phyloP scores from a whole-genome alignment of 75 land plant genomes.

The Isoetes taiwanensis region DNA sequence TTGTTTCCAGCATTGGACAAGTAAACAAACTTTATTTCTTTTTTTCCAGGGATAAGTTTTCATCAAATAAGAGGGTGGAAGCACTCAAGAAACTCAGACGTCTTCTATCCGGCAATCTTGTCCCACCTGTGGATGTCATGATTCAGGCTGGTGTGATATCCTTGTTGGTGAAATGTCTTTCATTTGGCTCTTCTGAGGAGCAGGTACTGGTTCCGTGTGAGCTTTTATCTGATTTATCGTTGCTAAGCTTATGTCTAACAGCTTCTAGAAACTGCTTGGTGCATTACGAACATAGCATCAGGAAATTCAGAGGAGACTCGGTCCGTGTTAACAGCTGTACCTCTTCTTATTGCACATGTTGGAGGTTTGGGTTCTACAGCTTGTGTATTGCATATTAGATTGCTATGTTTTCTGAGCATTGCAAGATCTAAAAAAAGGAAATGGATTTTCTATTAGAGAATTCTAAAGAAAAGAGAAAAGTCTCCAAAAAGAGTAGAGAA shows the following conservation, averaged over 20 bases:
- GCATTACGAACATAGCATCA: conserved; percentile 90
- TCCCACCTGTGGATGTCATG: conserved; percentile 73
- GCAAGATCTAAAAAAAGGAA: too few relatives aligned
- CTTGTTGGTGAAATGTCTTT: conserved; percentile 67
- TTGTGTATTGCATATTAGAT: too few relatives aligned
- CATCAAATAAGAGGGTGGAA: conserved; percentile 49
- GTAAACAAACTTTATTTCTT: too few relatives aligned
- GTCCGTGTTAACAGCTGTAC: conserved; percentile 77
- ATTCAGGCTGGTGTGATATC: conserved; percentile 79
- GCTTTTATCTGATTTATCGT: not conserved
- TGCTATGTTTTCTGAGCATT: too few relatives aligned
- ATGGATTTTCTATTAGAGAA: conserved; percentile 6
- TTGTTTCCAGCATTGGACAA: too few relatives aligned
- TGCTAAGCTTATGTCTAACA: conserved; percentile 9
- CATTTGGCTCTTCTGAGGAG: conserved; percentile 93
- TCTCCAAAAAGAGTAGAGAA: too few relatives aligned
- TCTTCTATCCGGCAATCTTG: conserved; percentile 51
- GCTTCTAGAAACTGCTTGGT: conserved; percentile 98
- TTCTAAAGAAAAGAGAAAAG: too few relatives aligned
- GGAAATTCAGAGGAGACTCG: conserved; percentile 70
- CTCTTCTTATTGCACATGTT: conserved; percentile 84
- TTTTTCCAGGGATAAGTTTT: conserved; percentile 78
- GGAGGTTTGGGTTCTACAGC: too few relatives aligned
- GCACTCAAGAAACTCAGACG: conserved; percentile 62
- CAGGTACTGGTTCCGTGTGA: conserved; percentile 38